Conservation (phyloP, 2,329 filamentous ascomycete genomes). For the Lachnellula willkommii region DNA sequence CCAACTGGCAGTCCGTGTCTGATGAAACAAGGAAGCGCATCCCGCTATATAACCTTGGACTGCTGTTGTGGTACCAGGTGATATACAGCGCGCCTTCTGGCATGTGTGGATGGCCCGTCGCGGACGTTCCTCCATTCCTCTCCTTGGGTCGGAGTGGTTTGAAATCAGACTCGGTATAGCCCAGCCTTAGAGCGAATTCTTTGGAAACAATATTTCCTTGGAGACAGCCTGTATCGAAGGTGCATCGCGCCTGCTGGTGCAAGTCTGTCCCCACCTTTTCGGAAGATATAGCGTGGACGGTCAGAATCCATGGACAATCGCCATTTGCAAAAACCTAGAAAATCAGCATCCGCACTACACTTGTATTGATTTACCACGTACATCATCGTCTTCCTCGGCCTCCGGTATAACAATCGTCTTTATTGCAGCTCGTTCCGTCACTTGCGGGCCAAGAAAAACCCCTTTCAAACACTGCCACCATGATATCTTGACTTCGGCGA, state of each 20-base stretch:
- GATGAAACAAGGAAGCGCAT: slow-evolving; percentile 14
- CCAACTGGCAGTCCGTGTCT: slow-evolving; percentile 6
- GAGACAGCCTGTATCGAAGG: slow-evolving; percentile 5
- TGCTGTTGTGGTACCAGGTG: slow-evolving; percentile 11
- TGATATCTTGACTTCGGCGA: neutral
- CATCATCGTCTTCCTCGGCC: neutral
- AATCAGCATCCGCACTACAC: neutral
- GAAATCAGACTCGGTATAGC: slow-evolving; percentile 2
- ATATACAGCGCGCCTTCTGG: slow-evolving; percentile 4
- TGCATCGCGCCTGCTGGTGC: slow-evolving; percentile 3
- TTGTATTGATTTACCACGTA: neutral
- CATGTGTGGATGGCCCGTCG: slow-evolving; percentile 1
- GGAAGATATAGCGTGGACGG: neutral
- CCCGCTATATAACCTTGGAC: slow-evolving; percentile 4
- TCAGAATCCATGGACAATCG: slow-evolving; percentile 2
- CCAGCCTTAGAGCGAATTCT: slow-evolving; percentile 2
- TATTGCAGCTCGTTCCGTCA: neutral
- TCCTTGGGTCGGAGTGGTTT: neutral
- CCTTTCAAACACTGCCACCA: slow-evolving; percentile 4
- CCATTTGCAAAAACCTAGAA: neutral
- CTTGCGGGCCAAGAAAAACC: neutral
- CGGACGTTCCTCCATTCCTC: neutral
- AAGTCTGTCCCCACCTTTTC: slow-evolving; percentile 38
- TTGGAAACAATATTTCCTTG: slow-evolving; percentile 11
- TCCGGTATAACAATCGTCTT: neutral